These are phyloP conservation scores for Erigeron philadelphicus DNA, from an alignment of 140 eudicot species.

Conservation along the genomic window DNA sequence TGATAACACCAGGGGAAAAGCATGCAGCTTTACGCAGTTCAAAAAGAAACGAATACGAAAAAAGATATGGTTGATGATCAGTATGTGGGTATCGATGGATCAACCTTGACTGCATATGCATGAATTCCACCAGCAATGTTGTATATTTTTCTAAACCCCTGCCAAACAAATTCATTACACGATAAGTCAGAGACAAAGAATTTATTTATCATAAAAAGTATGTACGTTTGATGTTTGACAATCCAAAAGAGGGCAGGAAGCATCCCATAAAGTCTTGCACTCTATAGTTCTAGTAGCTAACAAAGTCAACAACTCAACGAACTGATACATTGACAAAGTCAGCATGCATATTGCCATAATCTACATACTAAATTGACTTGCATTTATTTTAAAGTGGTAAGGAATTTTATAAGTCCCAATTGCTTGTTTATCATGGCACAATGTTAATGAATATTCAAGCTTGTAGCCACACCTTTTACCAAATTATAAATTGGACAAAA, in stretches of 20 bases:
- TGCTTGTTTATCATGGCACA: no score
- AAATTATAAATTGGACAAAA: no score
- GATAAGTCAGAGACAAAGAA: not conserved
- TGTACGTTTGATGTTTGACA: not conserved
- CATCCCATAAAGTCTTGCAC: not conserved
- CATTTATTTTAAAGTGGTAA: no score
- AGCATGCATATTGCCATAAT: no score
- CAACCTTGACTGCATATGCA: slow-evolving; percentile 72
- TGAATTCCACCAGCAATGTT: slow-evolving; percentile 84
- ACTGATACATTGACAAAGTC: no score
- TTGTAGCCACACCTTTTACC: no score
- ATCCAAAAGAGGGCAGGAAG: not conserved
- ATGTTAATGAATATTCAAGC: no score
- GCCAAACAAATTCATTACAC: not conserved
- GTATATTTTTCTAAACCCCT: slow-evolving; percentile 88
- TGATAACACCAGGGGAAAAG: not conserved
- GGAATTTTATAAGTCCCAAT: no score
- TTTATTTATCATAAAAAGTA: not conserved
- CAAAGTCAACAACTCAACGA: no score
- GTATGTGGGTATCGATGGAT: slow-evolving; percentile 71
- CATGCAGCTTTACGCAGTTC: not conserved
- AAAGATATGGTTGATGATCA: slow-evolving; percentile 20
- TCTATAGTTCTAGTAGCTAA: no score
- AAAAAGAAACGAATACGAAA: not conserved
- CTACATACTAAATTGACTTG: no score